Conservation (phyloP, 129 eudicot species). For the Centaurea solstitialis region DNA sequence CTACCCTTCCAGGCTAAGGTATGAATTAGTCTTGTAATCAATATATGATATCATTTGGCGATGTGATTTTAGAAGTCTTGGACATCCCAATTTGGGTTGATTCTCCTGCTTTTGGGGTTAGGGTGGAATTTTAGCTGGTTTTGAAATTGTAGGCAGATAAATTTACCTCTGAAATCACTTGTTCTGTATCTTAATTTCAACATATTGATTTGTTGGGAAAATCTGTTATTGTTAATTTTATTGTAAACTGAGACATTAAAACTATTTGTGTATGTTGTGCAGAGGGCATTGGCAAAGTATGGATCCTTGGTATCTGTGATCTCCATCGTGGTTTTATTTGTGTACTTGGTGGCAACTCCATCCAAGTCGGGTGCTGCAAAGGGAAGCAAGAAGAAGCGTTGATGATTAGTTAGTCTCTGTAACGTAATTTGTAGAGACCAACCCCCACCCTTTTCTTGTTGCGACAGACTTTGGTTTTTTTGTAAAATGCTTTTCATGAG, state of each 20-base stretch:
- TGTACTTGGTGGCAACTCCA: constrained; percentile 77
- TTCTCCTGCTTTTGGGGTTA: not conserved
- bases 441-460: not conserved
- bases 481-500: constrained; percentile 14
- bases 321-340: constrained; percentile 62
- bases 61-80: not conserved
- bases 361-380: constrained; percentile 71
- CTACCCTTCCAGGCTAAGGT: constrained; percentile 67
- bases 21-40: not conserved
- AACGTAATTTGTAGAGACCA: not conserved
- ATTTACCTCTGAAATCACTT: not conserved
- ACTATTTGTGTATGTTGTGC: constrained; percentile 24
- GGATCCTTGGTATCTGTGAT: constrained; percentile 79
- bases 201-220: not conserved
- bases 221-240: not conserved
- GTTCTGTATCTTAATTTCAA: not conserved
- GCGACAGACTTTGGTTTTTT: not conserved
- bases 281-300: constrained; percentile 76
- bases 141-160: not conserved
- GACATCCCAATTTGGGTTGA: not conserved
- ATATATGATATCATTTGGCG: not conserved
- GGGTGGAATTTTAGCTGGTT: not conserved
- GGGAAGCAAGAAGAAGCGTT: constrained; percentile 86
- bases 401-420: not conserved
- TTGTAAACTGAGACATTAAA: not conserved